Percentiles rank a stretch among this genome's conserved stretches.
phyloP scores from a whole-genome alignment of 108 stramenopile genomes.

The Cyclotella cryptica region DNA sequence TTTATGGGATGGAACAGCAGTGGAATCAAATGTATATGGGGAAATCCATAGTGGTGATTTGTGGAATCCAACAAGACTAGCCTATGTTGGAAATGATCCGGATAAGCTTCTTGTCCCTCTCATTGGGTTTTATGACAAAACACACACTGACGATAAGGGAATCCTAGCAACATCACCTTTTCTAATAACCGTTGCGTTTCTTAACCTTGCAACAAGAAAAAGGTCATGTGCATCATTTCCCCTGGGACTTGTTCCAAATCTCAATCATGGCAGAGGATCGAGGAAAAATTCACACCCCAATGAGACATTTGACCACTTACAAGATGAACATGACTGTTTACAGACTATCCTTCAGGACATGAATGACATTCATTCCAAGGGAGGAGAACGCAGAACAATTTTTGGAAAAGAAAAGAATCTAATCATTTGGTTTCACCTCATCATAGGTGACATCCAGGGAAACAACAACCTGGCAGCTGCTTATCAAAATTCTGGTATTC shows the following conservation, averaged over 20 bases:
- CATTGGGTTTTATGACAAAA: background rate
- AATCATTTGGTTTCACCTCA: conserved; percentile 2
- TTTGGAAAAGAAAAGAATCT: background rate
- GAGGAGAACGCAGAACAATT: background rate
- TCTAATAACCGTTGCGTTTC: background rate
- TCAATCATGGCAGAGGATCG: background rate
- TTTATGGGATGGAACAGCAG: background rate
- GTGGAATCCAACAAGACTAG: background rate
- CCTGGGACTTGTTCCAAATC: conserved; percentile 9
- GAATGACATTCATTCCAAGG: background rate
- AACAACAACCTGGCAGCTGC: background rate
- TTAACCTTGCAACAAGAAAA: background rate
- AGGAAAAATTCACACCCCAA: background rate
- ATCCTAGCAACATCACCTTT: background rate
- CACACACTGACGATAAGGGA: background rate
- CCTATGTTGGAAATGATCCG: background rate
- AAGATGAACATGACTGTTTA: conserved; percentile 15
- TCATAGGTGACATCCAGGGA: conserved; percentile 5
- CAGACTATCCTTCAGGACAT: background rate
- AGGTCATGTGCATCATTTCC: background rate
- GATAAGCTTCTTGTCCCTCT: background rate
- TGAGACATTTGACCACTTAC: background rate
- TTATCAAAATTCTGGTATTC: background rate
- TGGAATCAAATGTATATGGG: background rate
- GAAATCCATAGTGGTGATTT: background rate